A percentile compares a stretch with the other conserved stretches of the same genome.
phyloP scores from a whole-genome alignment of 179 eudicot species.

The Patellifolia procumbens region DNA sequence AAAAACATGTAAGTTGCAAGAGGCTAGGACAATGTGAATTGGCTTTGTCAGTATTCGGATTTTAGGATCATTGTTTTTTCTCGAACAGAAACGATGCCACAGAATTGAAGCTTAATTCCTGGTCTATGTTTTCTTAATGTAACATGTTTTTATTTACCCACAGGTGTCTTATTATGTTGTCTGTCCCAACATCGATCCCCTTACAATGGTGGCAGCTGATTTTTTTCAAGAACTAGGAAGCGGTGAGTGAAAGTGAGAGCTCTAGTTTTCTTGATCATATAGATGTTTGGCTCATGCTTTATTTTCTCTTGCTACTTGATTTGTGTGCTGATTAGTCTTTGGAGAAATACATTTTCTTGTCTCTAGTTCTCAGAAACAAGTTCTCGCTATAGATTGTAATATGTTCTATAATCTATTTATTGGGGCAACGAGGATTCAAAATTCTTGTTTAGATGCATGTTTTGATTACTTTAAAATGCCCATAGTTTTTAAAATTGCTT shows the following conservation, averaged over 20 bases:
- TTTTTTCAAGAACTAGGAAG: constrained; percentile 96
- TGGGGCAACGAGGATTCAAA: neutral
- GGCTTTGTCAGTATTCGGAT: neutral
- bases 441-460: neutral
- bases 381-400: neutral
- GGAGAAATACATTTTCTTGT: neutral
- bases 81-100: neutral
- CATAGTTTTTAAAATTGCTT: no score
- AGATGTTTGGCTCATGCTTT: neutral
- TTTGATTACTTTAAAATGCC: no score
- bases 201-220: constrained; percentile 75
- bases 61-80: neutral
- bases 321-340: neutral
- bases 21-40: neutral
- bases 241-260: constrained; percentile 54
- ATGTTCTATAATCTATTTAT: neutral
- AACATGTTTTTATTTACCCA: constrained; percentile 18
- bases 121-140: neutral
- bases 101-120: neutral
- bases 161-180: constrained; percentile 94
- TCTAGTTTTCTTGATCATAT: neutral
- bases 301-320: neutral
- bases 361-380: neutral
- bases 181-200: constrained; percentile 89
- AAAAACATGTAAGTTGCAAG: constrained; percentile 64